Percentiles rank a stretch among this genome's conserved stretches.
Evolutionary conservation across 2,329 filamentous ascomycete species (phyloP).

Genomic region (Fusarium sp.): DNA sequence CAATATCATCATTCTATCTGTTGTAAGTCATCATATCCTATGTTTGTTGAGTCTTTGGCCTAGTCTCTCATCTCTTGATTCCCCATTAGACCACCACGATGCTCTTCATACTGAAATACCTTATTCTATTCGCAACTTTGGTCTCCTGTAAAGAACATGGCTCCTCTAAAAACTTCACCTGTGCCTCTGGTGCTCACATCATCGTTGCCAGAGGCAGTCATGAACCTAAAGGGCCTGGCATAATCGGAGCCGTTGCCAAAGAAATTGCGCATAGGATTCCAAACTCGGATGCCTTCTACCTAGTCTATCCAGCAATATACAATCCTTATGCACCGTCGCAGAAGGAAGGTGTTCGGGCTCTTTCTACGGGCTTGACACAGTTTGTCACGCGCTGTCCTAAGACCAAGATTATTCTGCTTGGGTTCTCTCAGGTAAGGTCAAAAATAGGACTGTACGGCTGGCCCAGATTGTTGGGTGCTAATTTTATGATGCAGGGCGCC

Average conservation of each 20-base stretch:
- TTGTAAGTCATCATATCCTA: background rate
- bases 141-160: background rate
- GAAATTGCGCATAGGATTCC: constrained; percentile 16
- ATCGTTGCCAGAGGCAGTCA: constrained; percentile 36
- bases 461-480: background rate
- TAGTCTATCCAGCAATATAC: constrained; percentile 33
- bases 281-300: constrained; percentile 10
- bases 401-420: constrained; percentile 39
- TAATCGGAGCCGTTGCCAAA: constrained; percentile 37
- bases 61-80: background rate
- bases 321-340: constrained; percentile 34
- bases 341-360: constrained; percentile 23
- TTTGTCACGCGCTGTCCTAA: constrained; percentile 27
- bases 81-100: background rate
- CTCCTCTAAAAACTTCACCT: background rate
- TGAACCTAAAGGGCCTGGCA: constrained; percentile 32
- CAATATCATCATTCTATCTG: background rate
- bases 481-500: constrained; percentile 22
- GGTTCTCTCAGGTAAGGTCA: constrained; percentile 34
- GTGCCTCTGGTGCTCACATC: constrained; percentile 32
- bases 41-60: background rate
- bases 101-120: background rate
- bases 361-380: constrained; percentile 11
- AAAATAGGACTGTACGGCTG: background rate
- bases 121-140: background rate